Evolutionary conservation across 129 eudicot species (phyloP), one percentile per base, ranked within the genome.

Genomic region (Arctium lappa): DNA sequence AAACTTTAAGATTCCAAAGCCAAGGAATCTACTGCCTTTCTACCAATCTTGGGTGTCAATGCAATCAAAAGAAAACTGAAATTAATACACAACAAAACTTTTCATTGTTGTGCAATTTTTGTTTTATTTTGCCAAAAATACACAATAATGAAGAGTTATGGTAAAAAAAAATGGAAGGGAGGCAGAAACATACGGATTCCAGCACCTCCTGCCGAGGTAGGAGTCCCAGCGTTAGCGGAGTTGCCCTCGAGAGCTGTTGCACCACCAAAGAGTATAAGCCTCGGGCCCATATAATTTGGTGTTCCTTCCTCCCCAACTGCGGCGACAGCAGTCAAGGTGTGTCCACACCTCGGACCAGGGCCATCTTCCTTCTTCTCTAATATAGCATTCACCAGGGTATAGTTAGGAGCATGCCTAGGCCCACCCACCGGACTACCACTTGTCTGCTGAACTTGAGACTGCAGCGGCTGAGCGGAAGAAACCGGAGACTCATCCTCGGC

Each of bases 181-280:
- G 77, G 69, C 10, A 79, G 72, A 81, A 85, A 86, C 99, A 74
- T 93, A 95, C 99, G 88, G 68, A 95, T 95, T 82, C 99, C 99
- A 44, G 99, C 99, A 82, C 99, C 94, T 80, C 99, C 99, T 15
- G 97, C 98, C 6, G 98, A 90, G 5, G 99, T 82, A 36, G 99
- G 99, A 68, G 98, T 91, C 76, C 97, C 98, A 5, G 97, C 82
- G 0, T 87, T 89, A 0, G 89, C 98, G 1, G 99, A 93, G 86
- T 95, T 95, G 75, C 98, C 99, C 53, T 95, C 99, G 0, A 95
- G 91, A 5, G 99, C 99, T 1, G 99, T 95, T 16, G 99, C 99
- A 38, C 99, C 99, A 8, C 99, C 99, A 39, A 95, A 95, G 3
- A 95, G 84, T 69, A 95, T 93, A 80, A 95, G 86, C 87, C 99